Conservation (phyloP, 768 basidiomycete species). For the Xanthoconium purpureum region DNA sequence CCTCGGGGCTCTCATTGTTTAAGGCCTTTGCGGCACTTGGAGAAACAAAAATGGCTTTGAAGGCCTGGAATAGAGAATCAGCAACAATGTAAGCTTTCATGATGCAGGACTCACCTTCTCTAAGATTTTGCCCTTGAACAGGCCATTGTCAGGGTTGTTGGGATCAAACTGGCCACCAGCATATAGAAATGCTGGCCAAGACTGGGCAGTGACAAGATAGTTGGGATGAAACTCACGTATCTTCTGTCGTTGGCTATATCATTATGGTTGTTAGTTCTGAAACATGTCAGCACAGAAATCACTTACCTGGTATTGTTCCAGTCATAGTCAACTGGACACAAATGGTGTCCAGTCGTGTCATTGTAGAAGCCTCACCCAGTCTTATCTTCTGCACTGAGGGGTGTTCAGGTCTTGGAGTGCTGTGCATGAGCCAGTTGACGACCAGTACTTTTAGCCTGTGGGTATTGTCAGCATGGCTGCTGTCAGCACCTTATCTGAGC, state of each 20-base stretch:
- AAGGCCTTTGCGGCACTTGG: background rate
- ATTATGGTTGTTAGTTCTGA: too few species aligned
- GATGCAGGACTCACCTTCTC: background rate
- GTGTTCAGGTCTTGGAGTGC: background rate
- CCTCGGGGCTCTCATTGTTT: background rate
- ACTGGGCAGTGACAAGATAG: background rate
- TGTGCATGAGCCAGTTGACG: background rate
- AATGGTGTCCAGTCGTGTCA: background rate
- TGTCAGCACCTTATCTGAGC: too few species aligned
- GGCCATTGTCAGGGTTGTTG: background rate
- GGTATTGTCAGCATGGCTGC: background rate
- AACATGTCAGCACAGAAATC: background rate
- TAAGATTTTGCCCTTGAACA: background rate
- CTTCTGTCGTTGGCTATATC: background rate
- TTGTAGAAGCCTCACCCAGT: background rate
- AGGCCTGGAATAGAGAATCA: background rate
- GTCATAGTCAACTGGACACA: conserved; percentile 1
- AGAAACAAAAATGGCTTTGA: background rate
- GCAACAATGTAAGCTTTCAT: background rate
- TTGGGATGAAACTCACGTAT: background rate
- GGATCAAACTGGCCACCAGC: background rate
- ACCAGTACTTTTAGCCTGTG: background rate
- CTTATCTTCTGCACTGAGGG: background rate
- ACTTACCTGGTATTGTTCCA: background rate
- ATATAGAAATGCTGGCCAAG: conserved; percentile 5